Percentiles rank a stretch among this genome's conserved stretches.
These are phyloP conservation scores for Cantharellus cinnabarinus DNA, from an alignment of 768 basidiomycete genomes.

Conservation along the genomic window DNA sequence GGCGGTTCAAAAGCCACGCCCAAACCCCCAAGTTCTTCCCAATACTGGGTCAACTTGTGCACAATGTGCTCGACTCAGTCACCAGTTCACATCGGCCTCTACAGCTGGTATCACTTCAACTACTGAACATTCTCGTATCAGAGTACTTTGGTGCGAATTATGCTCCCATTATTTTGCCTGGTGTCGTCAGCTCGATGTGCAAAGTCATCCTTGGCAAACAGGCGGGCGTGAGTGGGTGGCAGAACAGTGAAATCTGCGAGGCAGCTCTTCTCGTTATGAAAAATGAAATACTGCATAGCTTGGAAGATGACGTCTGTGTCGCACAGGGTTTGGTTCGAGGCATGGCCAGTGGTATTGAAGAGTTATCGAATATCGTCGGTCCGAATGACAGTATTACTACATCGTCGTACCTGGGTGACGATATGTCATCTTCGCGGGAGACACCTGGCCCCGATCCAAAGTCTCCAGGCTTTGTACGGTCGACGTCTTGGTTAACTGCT, in stretches of 20 bases:
- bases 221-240: slow-evolving; percentile 29
- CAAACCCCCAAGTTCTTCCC: slow-evolving; percentile 38
- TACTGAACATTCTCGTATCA: slow-evolving; percentile 32
- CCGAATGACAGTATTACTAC: too few relatives aligned
- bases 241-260: slow-evolving; percentile 47
- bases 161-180: slow-evolving; percentile 57
- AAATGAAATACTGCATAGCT: slow-evolving; percentile 29
- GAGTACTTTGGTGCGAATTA: slow-evolving; percentile 27
- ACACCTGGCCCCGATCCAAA: neutral
- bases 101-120: slow-evolving; percentile 40
- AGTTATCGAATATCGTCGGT: neutral
- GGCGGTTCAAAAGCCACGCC: slow-evolving; percentile 22
- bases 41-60: slow-evolving; percentile 64
- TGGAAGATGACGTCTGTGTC: slow-evolving; percentile 49
- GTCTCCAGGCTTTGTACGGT: slow-evolving; percentile 28
- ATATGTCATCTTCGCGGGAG: neutral
- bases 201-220: slow-evolving; percentile 40
- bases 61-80: slow-evolving; percentile 41
- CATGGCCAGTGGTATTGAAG: neutral
- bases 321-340: slow-evolving; percentile 41
- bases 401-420: neutral
- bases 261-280: slow-evolving; percentile 38
- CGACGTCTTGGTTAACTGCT: slow-evolving; percentile 57
- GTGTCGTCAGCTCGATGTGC: slow-evolving; percentile 56
- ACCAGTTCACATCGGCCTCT: slow-evolving; percentile 38